Conservation (phyloP, 1,284 basidiomycete genomes). For the Moesziomyces globuligerus region DNA sequence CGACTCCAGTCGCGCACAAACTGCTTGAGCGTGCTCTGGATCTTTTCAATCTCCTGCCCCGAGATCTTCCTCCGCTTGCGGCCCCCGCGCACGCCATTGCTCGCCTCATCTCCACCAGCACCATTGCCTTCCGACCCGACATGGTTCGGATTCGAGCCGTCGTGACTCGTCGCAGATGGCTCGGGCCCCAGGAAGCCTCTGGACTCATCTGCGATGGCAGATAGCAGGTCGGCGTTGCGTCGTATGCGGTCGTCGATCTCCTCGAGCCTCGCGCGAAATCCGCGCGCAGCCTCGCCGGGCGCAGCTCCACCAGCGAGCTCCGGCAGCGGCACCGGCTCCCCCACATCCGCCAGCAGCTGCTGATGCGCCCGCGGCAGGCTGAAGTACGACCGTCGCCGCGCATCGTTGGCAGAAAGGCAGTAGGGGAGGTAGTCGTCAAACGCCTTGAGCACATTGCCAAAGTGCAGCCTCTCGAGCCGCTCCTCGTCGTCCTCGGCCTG, state of each 20-base stretch:
- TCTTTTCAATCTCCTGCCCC: conserved; percentile 62
- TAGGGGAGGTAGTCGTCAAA: conserved; percentile 64
- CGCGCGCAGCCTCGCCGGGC: background rate
- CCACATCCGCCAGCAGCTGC: conserved; percentile 46
- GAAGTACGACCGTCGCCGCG: conserved; percentile 53
- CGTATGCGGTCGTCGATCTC: conserved; percentile 67
- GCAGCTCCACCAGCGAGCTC: conserved; percentile 12
- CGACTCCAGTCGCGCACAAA: conserved; percentile 64
- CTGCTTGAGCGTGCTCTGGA: conserved; percentile 65
- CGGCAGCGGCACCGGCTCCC: conserved; percentile 40
- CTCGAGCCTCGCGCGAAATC: conserved; percentile 54
- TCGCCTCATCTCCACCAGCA: no score
- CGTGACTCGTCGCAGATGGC: conserved; percentile 4
- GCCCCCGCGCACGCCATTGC: conserved; percentile 11
- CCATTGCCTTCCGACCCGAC: no score
- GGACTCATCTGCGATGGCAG: conserved; percentile 56
- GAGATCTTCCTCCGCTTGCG: conserved; percentile 37
- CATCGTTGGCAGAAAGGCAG: conserved; percentile 58
- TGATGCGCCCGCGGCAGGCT: conserved; percentile 59
- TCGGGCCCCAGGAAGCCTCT: conserved; percentile 55
- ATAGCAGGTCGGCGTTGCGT: conserved; percentile 61
- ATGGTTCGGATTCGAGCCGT: background rate
- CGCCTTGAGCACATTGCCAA: conserved; percentile 56
- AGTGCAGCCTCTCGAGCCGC: conserved; percentile 56
- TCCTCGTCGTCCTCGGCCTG: conserved; percentile 23